These are phyloP conservation scores for Gentiana straminea DNA, from an alignment of 257 asterid genomes.

Conservation along the genomic window DNA sequence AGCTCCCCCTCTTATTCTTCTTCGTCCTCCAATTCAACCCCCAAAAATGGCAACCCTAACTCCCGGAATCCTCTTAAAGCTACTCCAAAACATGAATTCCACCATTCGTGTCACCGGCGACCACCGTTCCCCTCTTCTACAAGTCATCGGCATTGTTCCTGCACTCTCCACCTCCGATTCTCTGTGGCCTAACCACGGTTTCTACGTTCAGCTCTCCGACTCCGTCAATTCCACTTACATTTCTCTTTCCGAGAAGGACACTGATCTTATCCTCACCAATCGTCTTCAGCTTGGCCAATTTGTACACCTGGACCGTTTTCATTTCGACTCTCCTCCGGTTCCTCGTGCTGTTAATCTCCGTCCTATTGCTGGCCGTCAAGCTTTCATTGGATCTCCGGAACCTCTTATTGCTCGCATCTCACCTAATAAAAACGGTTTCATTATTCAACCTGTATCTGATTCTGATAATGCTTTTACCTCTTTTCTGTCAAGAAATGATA, in stretches of 20 bases:
- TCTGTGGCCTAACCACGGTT: slow-evolving; percentile 75
- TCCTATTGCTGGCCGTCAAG: slow-evolving; percentile 69
- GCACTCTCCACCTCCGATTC: slow-evolving; percentile 73
- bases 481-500: slow-evolving; percentile 30
- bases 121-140: slow-evolving; percentile 95
- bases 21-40: neutral
- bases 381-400: slow-evolving; percentile 70
- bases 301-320: slow-evolving; percentile 64
- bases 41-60: slow-evolving; percentile 64
- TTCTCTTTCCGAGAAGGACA: slow-evolving; percentile 73
- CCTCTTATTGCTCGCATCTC: slow-evolving; percentile 55
- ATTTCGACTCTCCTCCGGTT: slow-evolving; percentile 62
- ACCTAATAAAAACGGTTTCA: slow-evolving; percentile 35
- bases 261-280: slow-evolving; percentile 67
- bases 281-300: slow-evolving; percentile 93
- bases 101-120: slow-evolving; percentile 72
- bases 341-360: slow-evolving; percentile 66
- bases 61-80: slow-evolving; percentile 82
- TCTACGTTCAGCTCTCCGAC: slow-evolving; percentile 85
- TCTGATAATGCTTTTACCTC: slow-evolving; percentile 56
- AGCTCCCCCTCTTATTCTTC: neutral
- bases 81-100: slow-evolving; percentile 87
- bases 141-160: slow-evolving; percentile 78
- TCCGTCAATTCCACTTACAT: slow-evolving; percentile 86
- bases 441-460: slow-evolving; percentile 68